These are phyloP conservation scores for Saccharomycopsis phalli DNA, from an alignment of 1,139 yeast species.

Conservation along the genomic window DNA sequence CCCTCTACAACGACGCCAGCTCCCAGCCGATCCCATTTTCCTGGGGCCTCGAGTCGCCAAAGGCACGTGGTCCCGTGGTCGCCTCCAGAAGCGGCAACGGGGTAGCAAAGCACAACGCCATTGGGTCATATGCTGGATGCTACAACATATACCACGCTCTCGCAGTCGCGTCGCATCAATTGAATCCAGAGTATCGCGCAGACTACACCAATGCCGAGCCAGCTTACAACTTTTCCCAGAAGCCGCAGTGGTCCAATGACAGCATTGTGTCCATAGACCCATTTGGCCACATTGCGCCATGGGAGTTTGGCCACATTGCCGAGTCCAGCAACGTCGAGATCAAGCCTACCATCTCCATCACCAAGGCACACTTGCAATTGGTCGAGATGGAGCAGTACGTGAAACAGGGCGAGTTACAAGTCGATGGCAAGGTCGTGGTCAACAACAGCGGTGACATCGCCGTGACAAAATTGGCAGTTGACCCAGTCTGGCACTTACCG, in stretches of 20 bases:
- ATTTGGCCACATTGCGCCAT: slow-evolving; percentile 53
- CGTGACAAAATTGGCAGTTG: slow-evolving; percentile 53
- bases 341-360: slow-evolving; percentile 53
- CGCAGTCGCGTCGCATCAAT: slow-evolving; percentile 47
- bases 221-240: slow-evolving; percentile 44
- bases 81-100: slow-evolving; percentile 45
- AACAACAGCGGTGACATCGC: slow-evolving; percentile 49
- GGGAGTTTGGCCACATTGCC: slow-evolving; percentile 38
- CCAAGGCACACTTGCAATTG: slow-evolving; percentile 52
- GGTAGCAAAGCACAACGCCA: slow-evolving; percentile 36
- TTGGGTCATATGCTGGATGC: slow-evolving; percentile 56
- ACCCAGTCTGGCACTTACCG: slow-evolving; percentile 60
- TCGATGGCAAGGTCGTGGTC: slow-evolving; percentile 49
- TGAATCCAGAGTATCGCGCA: slow-evolving; percentile 42
- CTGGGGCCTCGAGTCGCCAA: slow-evolving; percentile 43
- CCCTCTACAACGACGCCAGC: slow-evolving; percentile 42
- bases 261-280: slow-evolving; percentile 58
- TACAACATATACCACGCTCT: slow-evolving; percentile 53
- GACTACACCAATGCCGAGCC: slow-evolving; percentile 55
- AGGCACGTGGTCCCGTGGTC: slow-evolving; percentile 47
- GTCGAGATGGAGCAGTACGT: slow-evolving; percentile 48
- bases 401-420: slow-evolving; percentile 37
- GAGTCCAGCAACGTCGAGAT: slow-evolving; percentile 40
- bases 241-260: slow-evolving; percentile 45
- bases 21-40: slow-evolving; percentile 37